Conservation (phyloP, 306 rosid species). For the Oxytropis ochrocephala region DNA sequence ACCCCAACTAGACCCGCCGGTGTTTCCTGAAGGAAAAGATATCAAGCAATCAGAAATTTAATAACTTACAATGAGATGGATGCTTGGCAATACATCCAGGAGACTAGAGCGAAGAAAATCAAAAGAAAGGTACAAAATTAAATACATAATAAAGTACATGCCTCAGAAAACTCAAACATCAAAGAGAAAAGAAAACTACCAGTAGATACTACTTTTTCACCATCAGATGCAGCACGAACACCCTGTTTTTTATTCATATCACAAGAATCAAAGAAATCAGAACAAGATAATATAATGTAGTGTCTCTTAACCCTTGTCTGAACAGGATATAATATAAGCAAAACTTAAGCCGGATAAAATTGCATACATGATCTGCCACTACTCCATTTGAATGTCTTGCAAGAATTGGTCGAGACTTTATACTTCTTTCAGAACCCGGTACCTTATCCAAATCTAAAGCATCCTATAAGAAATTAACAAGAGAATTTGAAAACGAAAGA, state of each 20-base stretch:
- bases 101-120: not conserved
- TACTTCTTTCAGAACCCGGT: conserved; percentile 59
- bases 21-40: conserved; percentile 35
- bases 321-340: not conserved
- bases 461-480: conserved; percentile 47
- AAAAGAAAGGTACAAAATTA: not conserved
- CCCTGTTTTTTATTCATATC: conserved; percentile 32
- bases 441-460: conserved; percentile 65
- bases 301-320: not conserved
- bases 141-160: not conserved
- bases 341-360: too few relatives aligned
- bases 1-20: conserved; percentile 71
- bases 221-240: conserved; percentile 49
- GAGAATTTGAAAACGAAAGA: not conserved
- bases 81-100: not conserved
- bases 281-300: not conserved
- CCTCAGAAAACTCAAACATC: not conserved
- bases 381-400: conserved; percentile 76
- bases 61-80: not conserved
- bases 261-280: conserved; percentile 15
- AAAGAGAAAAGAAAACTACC: conserved; percentile 40
- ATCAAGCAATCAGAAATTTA: conserved; percentile 10
- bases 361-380: conserved; percentile 58
- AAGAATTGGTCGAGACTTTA: conserved; percentile 51
- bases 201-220: conserved; percentile 51